A percentile compares a stretch with the other conserved stretches of the same genome.
These are phyloP conservation scores for Amanita phalloides DNA, from an alignment of 768 basidiomycete species.

Conservation along the genomic window DNA sequence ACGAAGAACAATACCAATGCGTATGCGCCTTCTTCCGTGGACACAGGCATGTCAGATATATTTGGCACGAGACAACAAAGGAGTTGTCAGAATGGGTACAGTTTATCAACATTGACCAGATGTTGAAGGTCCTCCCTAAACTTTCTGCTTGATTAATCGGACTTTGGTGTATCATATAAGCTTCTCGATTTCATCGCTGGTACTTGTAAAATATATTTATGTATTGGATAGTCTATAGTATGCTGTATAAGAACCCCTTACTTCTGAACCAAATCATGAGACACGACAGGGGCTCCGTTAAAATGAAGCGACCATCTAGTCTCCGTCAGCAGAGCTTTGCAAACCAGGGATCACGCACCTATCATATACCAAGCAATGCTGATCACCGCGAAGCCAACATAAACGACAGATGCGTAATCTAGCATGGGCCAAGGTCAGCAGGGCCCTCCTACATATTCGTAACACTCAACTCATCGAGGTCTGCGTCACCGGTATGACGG, in stretches of 20 bases:
- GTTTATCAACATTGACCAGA: slow-evolving; percentile 75
- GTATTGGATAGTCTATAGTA: background rate
- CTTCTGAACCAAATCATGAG: slow-evolving; percentile 8
- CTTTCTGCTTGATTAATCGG: slow-evolving; percentile 39
- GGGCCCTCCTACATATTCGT: background rate
- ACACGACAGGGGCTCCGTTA: slow-evolving; percentile 27
- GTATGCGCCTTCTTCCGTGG: slow-evolving; percentile 71
- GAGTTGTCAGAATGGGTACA: slow-evolving; percentile 75
- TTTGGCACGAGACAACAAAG: slow-evolving; percentile 59
- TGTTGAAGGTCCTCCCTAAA: slow-evolving; percentile 71
- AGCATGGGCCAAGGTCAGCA: background rate
- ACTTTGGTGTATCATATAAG: background rate
- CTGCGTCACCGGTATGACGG: slow-evolving; percentile 41
- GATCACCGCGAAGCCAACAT: slow-evolving; percentile 48
- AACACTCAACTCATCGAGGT: slow-evolving; percentile 32
- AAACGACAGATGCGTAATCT: slow-evolving; percentile 64
- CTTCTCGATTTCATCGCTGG: background rate
- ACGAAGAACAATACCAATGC: slow-evolving; percentile 67
- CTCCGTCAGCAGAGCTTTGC: background rate
- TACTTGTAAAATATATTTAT: background rate
- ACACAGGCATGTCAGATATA: slow-evolving; percentile 50
- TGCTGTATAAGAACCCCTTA: background rate
- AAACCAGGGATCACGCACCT: slow-evolving; percentile 24
- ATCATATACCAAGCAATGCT: slow-evolving; percentile 53
- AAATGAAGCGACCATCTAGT: slow-evolving; percentile 33